A percentile compares a stretch with the other conserved stretches of the same genome.
phyloP scores from a whole-genome alignment of 1,284 basidiomycete species.

The Leccinum pachyderme region DNA sequence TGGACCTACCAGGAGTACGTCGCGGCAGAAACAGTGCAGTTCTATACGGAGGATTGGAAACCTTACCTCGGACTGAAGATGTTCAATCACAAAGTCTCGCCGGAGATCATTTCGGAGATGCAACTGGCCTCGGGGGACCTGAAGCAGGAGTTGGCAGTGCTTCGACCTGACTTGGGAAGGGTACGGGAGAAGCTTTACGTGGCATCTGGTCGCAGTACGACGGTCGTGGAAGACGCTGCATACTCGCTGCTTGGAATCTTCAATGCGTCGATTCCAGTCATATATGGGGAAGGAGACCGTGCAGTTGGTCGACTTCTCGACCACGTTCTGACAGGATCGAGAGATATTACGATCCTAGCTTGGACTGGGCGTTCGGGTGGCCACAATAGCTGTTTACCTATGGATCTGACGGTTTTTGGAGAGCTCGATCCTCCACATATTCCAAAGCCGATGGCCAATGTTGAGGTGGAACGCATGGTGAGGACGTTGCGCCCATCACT shows the following conservation, averaged over 20 bases:
- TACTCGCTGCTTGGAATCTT: conserved; percentile 20
- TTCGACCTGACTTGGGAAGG: conserved; percentile 7
- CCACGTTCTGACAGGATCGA: conserved; percentile 8
- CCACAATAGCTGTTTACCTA: conserved; percentile 13
- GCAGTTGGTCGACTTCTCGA: conserved; percentile 17
- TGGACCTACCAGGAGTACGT: conserved; percentile 18
- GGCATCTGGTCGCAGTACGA: conserved; percentile 14
- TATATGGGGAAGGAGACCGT: conserved; percentile 12
- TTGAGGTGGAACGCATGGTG: not conserved
- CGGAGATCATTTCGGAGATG: conserved; percentile 7
- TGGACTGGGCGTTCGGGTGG: conserved; percentile 9
- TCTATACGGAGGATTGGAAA: conserved; percentile 17
- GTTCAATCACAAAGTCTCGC: conserved; percentile 12
- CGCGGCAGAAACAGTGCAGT: conserved; percentile 1
- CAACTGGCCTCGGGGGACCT: not conserved
- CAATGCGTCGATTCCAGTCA: not conserved
- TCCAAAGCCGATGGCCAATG: not conserved
- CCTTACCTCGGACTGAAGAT: conserved; percentile 11
- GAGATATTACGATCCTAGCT: conserved; percentile 11
- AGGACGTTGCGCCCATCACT: not conserved
- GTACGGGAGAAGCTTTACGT: conserved; percentile 12
- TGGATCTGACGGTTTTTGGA: conserved; percentile 7
- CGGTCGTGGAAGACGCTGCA: conserved; percentile 10
- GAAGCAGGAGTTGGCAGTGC: not conserved
- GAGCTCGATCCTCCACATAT: conserved; percentile 1